Conservation (phyloP, 805 yeast genomes). For the Dipodascus geniculatus region DNA sequence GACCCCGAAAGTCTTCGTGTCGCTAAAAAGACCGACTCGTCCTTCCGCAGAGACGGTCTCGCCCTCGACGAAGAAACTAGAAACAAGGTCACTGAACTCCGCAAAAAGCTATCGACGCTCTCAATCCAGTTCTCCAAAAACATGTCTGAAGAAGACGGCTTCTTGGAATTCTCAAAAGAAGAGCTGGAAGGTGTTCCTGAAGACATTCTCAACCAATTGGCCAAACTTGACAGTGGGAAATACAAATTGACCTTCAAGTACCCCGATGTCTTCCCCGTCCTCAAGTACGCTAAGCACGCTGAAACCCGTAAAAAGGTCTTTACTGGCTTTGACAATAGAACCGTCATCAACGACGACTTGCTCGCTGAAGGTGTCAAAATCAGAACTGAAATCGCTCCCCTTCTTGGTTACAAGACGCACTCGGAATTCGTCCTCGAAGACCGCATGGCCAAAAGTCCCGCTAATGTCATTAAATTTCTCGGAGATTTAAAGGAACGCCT, state of each 20-base stretch:
- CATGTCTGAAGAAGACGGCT: constrained; percentile 60
- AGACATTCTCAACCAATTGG: constrained; percentile 41
- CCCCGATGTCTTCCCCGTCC: constrained; percentile 69
- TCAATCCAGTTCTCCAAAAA: constrained; percentile 50
- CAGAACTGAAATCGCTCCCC: constrained; percentile 49
- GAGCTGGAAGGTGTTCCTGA: constrained; percentile 68
- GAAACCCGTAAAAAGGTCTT: constrained; percentile 58
- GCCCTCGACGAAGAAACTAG: constrained; percentile 45
- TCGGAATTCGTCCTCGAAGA: constrained; percentile 64
- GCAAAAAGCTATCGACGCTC: constrained; percentile 47
- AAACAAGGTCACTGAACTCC: constrained; percentile 43
- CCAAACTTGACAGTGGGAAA: constrained; percentile 31
- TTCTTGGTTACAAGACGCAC: constrained; percentile 56
- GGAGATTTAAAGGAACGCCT: constrained; percentile 48
- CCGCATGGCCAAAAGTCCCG: constrained; percentile 66
- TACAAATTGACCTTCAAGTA: constrained; percentile 68
- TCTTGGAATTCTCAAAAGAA: constrained; percentile 44
- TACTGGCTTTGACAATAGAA: constrained; percentile 56
- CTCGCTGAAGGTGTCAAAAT: constrained; percentile 47
- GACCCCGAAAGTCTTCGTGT: constrained; percentile 47
- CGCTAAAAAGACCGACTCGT: constrained; percentile 43
- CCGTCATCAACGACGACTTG: constrained; percentile 46
- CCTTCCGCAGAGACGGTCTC: constrained; percentile 59
- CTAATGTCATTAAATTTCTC: constrained; percentile 49
- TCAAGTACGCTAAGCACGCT: constrained; percentile 54